These are phyloP conservation scores for Solanum aculeatissimum DNA, from an alignment of 305 asterid species.

Conservation along the genomic window DNA sequence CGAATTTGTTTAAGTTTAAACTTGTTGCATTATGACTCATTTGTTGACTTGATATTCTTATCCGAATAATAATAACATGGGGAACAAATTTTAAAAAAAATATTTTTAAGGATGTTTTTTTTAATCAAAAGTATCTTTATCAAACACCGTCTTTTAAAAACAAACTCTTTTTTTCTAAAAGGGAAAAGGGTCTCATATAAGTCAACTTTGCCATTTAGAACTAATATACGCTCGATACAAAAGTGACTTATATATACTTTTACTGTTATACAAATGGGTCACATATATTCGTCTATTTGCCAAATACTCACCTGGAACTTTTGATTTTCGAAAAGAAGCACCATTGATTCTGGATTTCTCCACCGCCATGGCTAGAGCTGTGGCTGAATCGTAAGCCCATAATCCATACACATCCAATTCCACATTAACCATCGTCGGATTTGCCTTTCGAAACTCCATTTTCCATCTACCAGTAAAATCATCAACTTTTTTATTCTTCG, in stretches of 20 bases:
- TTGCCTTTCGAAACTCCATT: not conserved
- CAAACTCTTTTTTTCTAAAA: no score
- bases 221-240: no score
- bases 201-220: no score
- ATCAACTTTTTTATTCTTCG: constrained; percentile 14
- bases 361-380: constrained; percentile 51
- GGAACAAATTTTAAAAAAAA: no score
- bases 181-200: no score
- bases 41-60: not conserved
- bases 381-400: constrained; percentile 52
- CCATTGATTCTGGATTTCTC: constrained; percentile 20
- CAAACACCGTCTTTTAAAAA: no score
- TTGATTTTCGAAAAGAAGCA: constrained; percentile 1
- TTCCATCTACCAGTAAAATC: constrained; percentile 26
- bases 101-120: no score
- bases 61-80: no score
- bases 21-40: not conserved
- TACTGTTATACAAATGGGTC: no score
- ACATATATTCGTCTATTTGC: not conserved
- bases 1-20: not conserved
- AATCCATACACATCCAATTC: constrained; percentile 26
- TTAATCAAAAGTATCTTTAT: no score
- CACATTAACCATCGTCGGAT: not conserved
- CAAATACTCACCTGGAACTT: not conserved
- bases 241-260: no score